A percentile compares a stretch with the other conserved stretches of the same genome.
phyloP scores from a whole-genome alignment of 106 monocot genomes.

The Posidonia australis region DNA sequence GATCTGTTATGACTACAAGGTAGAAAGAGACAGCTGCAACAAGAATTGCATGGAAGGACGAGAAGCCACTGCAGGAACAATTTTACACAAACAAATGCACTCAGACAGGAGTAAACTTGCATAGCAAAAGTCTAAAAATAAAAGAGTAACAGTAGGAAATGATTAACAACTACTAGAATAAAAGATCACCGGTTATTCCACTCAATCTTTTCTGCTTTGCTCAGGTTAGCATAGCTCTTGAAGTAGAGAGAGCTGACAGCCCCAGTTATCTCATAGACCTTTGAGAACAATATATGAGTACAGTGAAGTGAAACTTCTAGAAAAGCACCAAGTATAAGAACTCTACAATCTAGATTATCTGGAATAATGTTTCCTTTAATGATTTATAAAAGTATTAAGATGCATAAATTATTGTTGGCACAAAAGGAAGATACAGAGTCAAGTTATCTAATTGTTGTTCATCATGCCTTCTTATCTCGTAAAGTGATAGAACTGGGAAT shows the following conservation, averaged over 20 bases:
- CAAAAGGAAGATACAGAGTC: no score
- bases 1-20: constrained; percentile 58
- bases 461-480: no score
- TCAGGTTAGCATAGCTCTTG: constrained; percentile 45
- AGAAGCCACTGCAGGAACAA: constrained; percentile 59
- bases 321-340: not conserved
- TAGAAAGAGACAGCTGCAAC: constrained; percentile 71
- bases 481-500: no score
- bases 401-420: no score
- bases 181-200: constrained; percentile 71
- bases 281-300: not conserved
- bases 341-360: not conserved
- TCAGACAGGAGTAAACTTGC: not conserved
- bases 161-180: not conserved
- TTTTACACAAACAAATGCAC: constrained; percentile 7
- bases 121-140: not conserved
- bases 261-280: constrained; percentile 65
- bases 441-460: no score
- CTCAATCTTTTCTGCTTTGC: constrained; percentile 41
- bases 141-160: not conserved
- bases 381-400: no score
- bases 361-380: no score
- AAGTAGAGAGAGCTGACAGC: constrained; percentile 32
- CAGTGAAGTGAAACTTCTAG: not conserved
- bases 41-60: constrained; percentile 78